Evolutionary conservation across 768 basidiomycete genomes (phyloP), one percentile per base, ranked within the genome.

Genomic region (Fomitopsis serialis): DNA sequence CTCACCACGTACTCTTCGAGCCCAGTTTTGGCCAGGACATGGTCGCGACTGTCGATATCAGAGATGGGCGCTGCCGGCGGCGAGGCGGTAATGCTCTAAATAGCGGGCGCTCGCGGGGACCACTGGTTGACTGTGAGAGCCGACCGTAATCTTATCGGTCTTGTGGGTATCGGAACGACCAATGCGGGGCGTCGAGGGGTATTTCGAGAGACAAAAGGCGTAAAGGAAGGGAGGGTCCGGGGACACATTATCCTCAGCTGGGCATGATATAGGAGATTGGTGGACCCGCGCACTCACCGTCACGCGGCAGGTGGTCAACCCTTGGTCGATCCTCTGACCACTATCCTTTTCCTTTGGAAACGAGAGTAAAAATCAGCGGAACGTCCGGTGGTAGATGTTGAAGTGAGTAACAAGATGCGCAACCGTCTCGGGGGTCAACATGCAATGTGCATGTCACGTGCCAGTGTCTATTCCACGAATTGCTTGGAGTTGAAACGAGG

Each of bases 11-110:
- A 66, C 65, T 66, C 58, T 66, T 66, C 42, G 60, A 61, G 50
- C 66, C 62, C 35, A 67, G 62, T 46, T 64, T 66, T 64, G 37
- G 37, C 63, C 60, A 61, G 55, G 60, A 61, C 60, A 61, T 61
- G 57, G 53, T 61, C 15, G 48, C 13, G 23, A 29, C 44, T 22
- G 44, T 24, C 22, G 44, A 45, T 32, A 27, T 40, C 15, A 40
- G 36, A 49, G 48, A 24, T 40, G 21, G 36, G 13, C 15, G 48
- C 19, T 32, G 36, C 35, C 36, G 48, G 35, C 48, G 34, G 25
- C 34, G 25, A 34, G 7, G 24, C 45, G 29, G 29, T 23, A 37
- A 29, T 11, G 35, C 48, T 36, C 48, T 49, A 49, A 34, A 49
- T 49, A 49, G n/a, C 48, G 48, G 36, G 48, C 44, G 44, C 27